Evolutionary conservation across 1,284 basidiomycete species (phyloP).

Genomic region (Trichosporon inkin): DNA sequence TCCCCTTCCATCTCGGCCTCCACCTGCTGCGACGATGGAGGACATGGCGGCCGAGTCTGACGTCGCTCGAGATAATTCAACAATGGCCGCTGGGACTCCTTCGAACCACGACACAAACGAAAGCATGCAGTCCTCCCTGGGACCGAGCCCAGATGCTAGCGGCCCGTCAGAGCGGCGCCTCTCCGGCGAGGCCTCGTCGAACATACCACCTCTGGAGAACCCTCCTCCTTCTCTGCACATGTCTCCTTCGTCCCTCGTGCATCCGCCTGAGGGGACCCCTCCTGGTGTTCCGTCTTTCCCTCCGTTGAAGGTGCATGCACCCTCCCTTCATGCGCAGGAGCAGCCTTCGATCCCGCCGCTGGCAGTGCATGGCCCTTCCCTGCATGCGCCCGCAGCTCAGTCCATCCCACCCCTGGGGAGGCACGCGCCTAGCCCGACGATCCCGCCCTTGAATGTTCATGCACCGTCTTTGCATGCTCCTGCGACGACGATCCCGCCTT

Average conservation of each 20-base stretch:
- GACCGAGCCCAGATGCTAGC: neutral
- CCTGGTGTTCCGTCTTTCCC: neutral
- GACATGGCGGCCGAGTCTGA: conserved; percentile 4
- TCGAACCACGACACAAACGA: neutral
- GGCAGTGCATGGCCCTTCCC: neutral
- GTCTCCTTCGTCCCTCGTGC: neutral
- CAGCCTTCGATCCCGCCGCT: neutral
- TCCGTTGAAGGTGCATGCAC: neutral
- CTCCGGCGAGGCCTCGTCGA: neutral
- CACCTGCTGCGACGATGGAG: neutral
- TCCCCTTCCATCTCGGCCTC: conserved; percentile 2
- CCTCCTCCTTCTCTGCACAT: neutral
- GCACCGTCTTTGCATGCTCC: neutral
- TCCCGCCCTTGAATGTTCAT: neutral
- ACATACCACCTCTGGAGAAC: neutral
- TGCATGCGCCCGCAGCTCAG: neutral
- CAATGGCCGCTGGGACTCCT: neutral
- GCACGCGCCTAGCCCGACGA: neutral
- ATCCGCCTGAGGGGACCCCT: neutral
- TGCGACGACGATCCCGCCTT: neutral
- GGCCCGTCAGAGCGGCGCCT: neutral
- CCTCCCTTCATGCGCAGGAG: neutral
- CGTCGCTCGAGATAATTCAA: neutral
- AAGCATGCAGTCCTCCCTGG: neutral
- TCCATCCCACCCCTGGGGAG: neutral